Evolutionary conservation across 2,329 filamentous ascomycete species (phyloP), one percentile per base, ranked within the genome.

Genomic region (Ascochyta rabiei): DNA sequence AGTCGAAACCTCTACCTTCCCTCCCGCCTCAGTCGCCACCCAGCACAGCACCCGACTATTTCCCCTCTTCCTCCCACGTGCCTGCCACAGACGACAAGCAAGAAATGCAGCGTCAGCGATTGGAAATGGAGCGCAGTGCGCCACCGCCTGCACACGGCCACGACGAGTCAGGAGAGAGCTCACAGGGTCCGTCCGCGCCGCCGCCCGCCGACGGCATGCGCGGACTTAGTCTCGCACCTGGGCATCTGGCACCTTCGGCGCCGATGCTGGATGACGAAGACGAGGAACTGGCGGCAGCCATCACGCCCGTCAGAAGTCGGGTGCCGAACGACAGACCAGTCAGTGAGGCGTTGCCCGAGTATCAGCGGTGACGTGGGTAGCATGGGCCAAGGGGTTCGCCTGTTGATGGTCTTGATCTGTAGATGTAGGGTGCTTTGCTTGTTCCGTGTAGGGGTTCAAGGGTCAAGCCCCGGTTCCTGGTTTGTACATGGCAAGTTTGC

Each of bases 21-120:
- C 53, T 67, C 16, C 67, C 64, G 18, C 57, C 62, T 15, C 59
- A 68, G 8, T 67, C 68, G 12, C 65, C 58, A 23, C 51, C 56
- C 13, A 56, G 41, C 13, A 31, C 39, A 28, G 63, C 59, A 31
- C 69, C 67, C 48, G 54, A 67, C 18, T 73, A 74, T 60, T 56
- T 59, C 56, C 48, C 67, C 18, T 63, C 66, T 16, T 66, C 79
- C 8, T 68, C 70, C 8, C 65, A 68, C 34, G 61, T 73, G 2
- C 73, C 59, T 59, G 70, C 76, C 3, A 79, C 75, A 13, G 90
- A 95, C 50, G 93, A 96, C 72, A 95, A 96, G 72, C 86, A 88
- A 63, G 91, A 96, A 70, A 77, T 91, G 6, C 89, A 93, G 45
- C 67, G 76, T 15, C 70, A 72, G 8, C 67, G 75, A 42, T 61